Percentiles rank a stretch among this genome's conserved stretches.
Conservation (phyloP, 192 early-diverging fungal genomes). For the Rhizoclosmatium sp. region DNA sequence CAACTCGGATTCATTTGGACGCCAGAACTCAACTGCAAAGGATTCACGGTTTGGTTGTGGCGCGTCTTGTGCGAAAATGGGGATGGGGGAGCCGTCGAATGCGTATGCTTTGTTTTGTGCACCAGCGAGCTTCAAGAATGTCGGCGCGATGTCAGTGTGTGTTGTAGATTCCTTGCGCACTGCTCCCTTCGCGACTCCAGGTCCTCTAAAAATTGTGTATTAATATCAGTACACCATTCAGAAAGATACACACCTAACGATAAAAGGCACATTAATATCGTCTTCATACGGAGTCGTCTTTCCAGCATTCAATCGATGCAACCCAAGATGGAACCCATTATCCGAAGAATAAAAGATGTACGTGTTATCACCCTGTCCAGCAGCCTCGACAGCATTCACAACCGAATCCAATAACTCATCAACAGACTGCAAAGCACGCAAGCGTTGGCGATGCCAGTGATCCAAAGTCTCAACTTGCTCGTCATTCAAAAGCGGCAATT, state of each 20-base stretch:
- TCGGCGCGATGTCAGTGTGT: constrained; percentile 70
- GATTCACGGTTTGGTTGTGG: constrained; percentile 38
- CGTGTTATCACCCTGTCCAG: constrained; percentile 57
- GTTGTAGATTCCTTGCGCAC: constrained; percentile 50
- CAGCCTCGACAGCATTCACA: constrained; percentile 54
- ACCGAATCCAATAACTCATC: constrained; percentile 69
- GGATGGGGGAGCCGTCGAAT: constrained; percentile 67
- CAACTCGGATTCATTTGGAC: not conserved
- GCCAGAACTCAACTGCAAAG: constrained; percentile 26
- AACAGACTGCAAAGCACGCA: constrained; percentile 49
- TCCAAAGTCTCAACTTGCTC: constrained; percentile 13
- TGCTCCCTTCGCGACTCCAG: constrained; percentile 60
- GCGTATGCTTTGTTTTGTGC: constrained; percentile 44
- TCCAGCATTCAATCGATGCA: constrained; percentile 66
- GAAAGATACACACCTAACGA: too few species aligned
- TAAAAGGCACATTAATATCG: constrained; percentile 60
- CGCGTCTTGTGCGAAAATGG: constrained; percentile 50
- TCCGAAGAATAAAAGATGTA: constrained; percentile 69
- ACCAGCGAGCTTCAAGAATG: constrained; percentile 63
- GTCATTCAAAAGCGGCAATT: constrained; percentile 49
- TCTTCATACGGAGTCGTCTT: constrained; percentile 71
- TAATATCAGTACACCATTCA: too few species aligned
- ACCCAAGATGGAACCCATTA: constrained; percentile 76
- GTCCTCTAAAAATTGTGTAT: constrained; percentile 46
- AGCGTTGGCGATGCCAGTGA: constrained; percentile 59